These are phyloP conservation scores for Arabidopsis suecica DNA, from an alignment of 345 rosid species.

Conservation along the genomic window DNA sequence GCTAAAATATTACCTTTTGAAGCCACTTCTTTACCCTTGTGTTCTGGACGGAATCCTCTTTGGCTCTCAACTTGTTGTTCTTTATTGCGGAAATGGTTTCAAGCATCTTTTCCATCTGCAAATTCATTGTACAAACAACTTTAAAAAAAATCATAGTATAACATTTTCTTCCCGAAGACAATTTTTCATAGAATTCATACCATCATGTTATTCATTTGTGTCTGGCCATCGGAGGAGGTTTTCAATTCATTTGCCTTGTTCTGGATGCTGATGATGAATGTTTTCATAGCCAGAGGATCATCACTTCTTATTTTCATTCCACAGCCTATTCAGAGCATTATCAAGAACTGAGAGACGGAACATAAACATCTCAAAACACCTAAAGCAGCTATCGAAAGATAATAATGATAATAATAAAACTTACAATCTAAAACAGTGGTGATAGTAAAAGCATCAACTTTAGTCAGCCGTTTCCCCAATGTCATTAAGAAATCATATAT, in stretches of 20 bases:
- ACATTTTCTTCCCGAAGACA: conserved; percentile 10
- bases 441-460: conserved; percentile 80
- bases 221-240: conserved; percentile 53
- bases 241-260: conserved; percentile 74
- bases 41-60: conserved; percentile 70
- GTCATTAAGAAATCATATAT: conserved; percentile 78
- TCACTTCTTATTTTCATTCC: conserved; percentile 93
- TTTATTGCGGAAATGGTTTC: conserved; percentile 89
- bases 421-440: conserved; percentile 83
- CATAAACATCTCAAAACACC: conserved; percentile 16
- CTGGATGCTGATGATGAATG: conserved; percentile 76
- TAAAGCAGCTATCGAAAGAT: background rate
- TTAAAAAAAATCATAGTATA: background rate
- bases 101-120: conserved; percentile 96
- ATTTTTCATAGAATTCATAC: conserved; percentile 9
- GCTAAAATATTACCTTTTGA: conserved; percentile 65
- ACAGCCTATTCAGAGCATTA: conserved; percentile 62
- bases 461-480: conserved; percentile 72
- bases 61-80: conserved; percentile 82
- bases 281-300: conserved; percentile 89
- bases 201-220: conserved; percentile 47
- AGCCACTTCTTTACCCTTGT: conserved; percentile 92
- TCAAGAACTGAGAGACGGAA: conserved; percentile 18
- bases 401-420: conserved; percentile 19
- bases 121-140: conserved; percentile 16